phyloP scores from a whole-genome alignment of 164 flowering plant genomes.

The Chloranthus sessilifolius region DNA sequence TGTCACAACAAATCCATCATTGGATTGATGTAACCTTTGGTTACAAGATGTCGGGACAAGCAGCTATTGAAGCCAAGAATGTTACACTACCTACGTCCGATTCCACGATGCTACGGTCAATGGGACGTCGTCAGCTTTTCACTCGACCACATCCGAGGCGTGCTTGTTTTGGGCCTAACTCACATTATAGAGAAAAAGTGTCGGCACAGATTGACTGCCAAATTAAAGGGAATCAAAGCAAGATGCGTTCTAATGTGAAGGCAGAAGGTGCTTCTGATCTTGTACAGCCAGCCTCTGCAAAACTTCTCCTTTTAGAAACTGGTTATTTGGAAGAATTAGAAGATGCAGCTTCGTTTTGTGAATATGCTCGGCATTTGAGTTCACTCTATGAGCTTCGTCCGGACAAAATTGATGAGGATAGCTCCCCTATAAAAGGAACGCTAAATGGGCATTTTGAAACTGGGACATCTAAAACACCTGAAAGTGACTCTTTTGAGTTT shows the following conservation, averaged over 20 bases:
- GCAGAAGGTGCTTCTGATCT: not conserved
- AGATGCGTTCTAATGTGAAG: not conserved
- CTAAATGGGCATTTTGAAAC: slow-evolving; percentile 9
- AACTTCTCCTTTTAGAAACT: slow-evolving; percentile 31
- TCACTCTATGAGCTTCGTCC: slow-evolving; percentile 37
- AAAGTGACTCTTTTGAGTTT: slow-evolving; percentile 15
- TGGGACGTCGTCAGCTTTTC: slow-evolving; percentile 90
- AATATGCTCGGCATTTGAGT: slow-evolving; percentile 57
- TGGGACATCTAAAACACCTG: slow-evolving; percentile 11
- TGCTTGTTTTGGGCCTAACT: slow-evolving; percentile 14
- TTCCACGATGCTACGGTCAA: slow-evolving; percentile 53
- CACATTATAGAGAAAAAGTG: slow-evolving; percentile 2
- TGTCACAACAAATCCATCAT: slow-evolving; percentile 70
- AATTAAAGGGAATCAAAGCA: not conserved
- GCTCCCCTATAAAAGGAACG: slow-evolving; percentile 14
- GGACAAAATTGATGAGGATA: slow-evolving; percentile 14
- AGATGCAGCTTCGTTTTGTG: slow-evolving; percentile 64
- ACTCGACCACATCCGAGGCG: slow-evolving; percentile 80
- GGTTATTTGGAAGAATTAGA: slow-evolving; percentile 51
- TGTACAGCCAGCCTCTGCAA: slow-evolving; percentile 11
- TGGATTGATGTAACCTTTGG: slow-evolving; percentile 98
- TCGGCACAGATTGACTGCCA: slow-evolving; percentile 11
- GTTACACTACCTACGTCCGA: slow-evolving; percentile 80
- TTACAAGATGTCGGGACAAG: slow-evolving; percentile 86
- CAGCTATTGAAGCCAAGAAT: slow-evolving; percentile 87